phyloP scores from a whole-genome alignment of 306 rosid species.

The Amphicarpaea edgeworthii region DNA sequence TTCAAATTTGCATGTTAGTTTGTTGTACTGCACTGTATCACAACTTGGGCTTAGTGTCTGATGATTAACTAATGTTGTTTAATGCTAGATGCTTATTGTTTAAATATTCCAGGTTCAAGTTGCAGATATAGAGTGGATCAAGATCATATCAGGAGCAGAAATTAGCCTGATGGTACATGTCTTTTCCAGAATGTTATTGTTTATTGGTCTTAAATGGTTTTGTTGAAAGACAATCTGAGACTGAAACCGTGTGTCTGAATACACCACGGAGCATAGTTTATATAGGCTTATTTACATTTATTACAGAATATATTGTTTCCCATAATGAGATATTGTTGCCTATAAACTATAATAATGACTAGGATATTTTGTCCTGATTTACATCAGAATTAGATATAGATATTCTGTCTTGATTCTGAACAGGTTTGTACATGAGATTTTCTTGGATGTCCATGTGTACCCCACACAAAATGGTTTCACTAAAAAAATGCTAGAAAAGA shows the following conservation, averaged over 20 bases:
- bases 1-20: conserved; percentile 23
- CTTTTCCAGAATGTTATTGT: conserved; percentile 34
- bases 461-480: conserved; percentile 22
- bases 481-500: neutral
- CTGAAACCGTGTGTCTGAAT: no score
- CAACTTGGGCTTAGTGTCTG: conserved; percentile 22
- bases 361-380: no score
- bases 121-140: conserved; percentile 91
- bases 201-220: conserved; percentile 34
- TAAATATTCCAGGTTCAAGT: conserved; percentile 79
- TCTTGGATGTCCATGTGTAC: neutral
- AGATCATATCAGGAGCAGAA: conserved; percentile 72
- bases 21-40: conserved; percentile 31
- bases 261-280: no score
- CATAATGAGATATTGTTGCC: no score
- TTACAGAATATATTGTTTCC: no score
- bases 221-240: no score
- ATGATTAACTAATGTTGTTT: conserved; percentile 37
- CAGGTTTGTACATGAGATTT: conserved; percentile 18
- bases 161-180: conserved; percentile 82
- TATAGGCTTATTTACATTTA: no score
- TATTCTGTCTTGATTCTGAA: no score
- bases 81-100: conserved; percentile 27
- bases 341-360: no score
- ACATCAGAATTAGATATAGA: no score